Conservation (phyloP, 2,329 filamentous ascomycete genomes). For the Didymella pomorum region DNA sequence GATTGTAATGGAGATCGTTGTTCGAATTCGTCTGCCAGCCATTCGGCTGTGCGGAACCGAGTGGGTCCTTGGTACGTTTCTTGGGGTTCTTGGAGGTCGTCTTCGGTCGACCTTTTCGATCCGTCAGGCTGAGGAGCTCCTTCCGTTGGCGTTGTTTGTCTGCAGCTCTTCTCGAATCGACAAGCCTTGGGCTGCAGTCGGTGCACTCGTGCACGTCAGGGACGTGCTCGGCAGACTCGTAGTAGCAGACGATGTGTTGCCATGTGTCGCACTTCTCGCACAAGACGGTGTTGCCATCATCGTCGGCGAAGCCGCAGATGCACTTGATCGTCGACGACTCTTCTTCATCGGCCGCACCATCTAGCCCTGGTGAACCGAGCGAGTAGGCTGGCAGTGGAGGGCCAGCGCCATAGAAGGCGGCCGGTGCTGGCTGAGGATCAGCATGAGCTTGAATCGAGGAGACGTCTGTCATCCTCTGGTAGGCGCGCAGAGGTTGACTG, state of each 20-base stretch:
- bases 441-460: constrained; percentile 53
- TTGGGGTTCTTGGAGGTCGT: constrained; percentile 82
- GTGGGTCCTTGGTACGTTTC: constrained; percentile 79
- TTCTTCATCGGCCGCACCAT: constrained; percentile 65
- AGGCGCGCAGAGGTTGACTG: constrained; percentile 33
- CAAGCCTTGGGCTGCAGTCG: constrained; percentile 80
- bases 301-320: constrained; percentile 91
- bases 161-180: constrained; percentile 78
- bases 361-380: constrained; percentile 45
- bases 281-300: constrained; percentile 97
- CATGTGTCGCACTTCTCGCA: constrained; percentile 96
- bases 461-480: constrained; percentile 55
- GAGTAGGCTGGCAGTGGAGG: constrained; percentile 45
- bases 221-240: constrained; percentile 75
- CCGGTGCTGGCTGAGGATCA: constrained; percentile 53
- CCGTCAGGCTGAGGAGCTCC: constrained; percentile 62
- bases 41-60: constrained; percentile 68
- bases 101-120: constrained; percentile 76
- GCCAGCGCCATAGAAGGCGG: constrained; percentile 42
- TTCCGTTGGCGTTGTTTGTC: constrained; percentile 73
- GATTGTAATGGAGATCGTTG: constrained; percentile 61
- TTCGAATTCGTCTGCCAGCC: constrained; percentile 67
- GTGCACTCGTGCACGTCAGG: constrained; percentile 84
- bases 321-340: constrained; percentile 97
- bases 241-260: constrained; percentile 99